Base-by-base conservation (phyloP, 306 rosid species). In the Begonia masoniana region DNA sequence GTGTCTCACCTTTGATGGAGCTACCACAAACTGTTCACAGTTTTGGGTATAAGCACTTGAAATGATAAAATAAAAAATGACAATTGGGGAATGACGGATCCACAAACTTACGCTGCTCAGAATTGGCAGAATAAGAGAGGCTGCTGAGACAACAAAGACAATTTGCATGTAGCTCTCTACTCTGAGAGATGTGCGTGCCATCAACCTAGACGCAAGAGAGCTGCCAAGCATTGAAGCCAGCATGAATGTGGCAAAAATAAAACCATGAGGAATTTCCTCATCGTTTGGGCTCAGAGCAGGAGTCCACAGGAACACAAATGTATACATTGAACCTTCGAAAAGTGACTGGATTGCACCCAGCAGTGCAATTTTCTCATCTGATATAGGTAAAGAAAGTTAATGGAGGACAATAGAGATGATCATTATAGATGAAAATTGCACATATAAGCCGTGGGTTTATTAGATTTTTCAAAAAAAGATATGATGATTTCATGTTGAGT, bases 241-340 rank as follows among this genome's bases (percentile, higher is more conserved):
- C 96, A 87, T 87, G 64, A 87, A 87, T 55, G 96, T 87, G n/a
- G 96, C 96, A 74, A 87, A 87, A 71, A 87, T 91, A 71, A 91
- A 91, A 71, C 99, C 99, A 55, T 91, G 99, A 47, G 99, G 99
- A 68, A 91, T 86, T 13, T 85, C 96, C 82, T 91, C 99, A 43
- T 91, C 83, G 50, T 86, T 86, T 71, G 96, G 99, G 74, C 99
- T 91, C 71, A 91, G 63, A 50, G 99, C 99, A 50, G 99, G 99
- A 63, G 99, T 91, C 99, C 99, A 91, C 6, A 91, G 94, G 74
- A 91, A 91, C 68, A 91, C 81, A 68, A 86, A 87, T 55, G 95
- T 91, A 58, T 91, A 91, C 99, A 91, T 91, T 15, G 99, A 91
- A 60, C 99, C 99, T 81, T 91, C 99, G 71, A 91, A 91, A 43